Evolutionary conservation across 805 yeast genomes (phyloP), one percentile per base, ranked within the genome.

Genomic region (Sungouiella thailandica): DNA sequence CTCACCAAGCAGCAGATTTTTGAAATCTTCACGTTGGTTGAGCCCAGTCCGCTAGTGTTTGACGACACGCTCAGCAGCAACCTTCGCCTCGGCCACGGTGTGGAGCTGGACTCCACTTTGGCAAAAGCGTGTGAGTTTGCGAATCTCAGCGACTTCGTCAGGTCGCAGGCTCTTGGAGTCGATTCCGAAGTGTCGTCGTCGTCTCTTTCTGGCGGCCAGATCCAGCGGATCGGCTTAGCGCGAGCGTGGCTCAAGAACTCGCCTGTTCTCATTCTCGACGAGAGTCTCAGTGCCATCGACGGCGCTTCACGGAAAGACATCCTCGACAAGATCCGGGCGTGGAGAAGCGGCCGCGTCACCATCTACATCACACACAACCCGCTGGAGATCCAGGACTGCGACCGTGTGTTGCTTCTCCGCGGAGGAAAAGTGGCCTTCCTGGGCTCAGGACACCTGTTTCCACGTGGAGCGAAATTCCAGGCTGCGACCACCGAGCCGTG

Each of bases 141-240:
- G 1, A 57, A 72, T 6, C 58, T 87, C 9, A 60, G 63, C 1
- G 70, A 70, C 1, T 57, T 83, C 2, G 53, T 83, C 1, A 46
- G 50, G 4, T 60, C 57, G 20, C 52, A 81, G 1, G 77, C 81
- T 0, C 50, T 72, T 4, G 86, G 89, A 0, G 23, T 76, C 3
- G 68, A 81, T 12, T 75, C 84, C 0, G 40, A 51, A 3, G 42
- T 85, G 7, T 74, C 78, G 0, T 47, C 51, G 2, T 58, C 62
- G 0, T 44, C 49, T 2, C 60, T 90, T 7, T 85, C 96, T 43
- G 97, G 97, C 4, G 99, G 99, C 0, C 96, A 93, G 54, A 74
- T 70, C 36, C 98, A 93, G 57, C 65, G 89, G 40, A 66, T 93
- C 2, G 83, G 90, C 0, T 49, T 93, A 18, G 96, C 97, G 0